A percentile compares a stretch with the other conserved stretches of the same genome.
Conservation (phyloP, 768 basidiomycete species). For the Serendipita sp. region DNA sequence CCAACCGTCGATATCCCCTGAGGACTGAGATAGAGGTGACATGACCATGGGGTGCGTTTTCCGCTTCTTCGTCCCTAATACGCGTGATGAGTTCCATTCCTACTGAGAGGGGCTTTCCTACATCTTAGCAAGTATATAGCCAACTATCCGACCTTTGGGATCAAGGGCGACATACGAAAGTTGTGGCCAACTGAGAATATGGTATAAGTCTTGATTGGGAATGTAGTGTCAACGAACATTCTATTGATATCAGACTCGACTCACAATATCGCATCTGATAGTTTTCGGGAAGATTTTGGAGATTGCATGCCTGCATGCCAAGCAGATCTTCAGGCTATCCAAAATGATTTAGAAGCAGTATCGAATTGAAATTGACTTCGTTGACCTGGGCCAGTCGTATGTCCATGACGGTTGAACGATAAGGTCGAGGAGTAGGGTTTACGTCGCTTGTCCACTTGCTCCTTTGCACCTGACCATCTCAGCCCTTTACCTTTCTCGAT, state of each 20-base stretch:
- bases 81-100: background rate
- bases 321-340: slow-evolving; percentile 67
- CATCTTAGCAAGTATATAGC: slow-evolving; percentile 96
- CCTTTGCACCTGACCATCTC: background rate
- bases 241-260: slow-evolving; percentile 13
- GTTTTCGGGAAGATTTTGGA: slow-evolving; percentile 87
- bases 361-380: background rate
- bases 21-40: slow-evolving; percentile 95
- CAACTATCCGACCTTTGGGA: slow-evolving; percentile 73
- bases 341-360: background rate
- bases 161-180: slow-evolving; percentile 89
- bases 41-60: slow-evolving; percentile 61
- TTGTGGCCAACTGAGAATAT: slow-evolving; percentile 82
- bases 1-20: slow-evolving; percentile 76
- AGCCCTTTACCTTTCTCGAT: background rate
- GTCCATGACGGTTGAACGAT: background rate
- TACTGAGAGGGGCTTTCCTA: slow-evolving; percentile 18
- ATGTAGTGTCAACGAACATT: background rate
- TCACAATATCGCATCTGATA: slow-evolving; percentile 68
- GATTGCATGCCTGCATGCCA: slow-evolving; percentile 88
- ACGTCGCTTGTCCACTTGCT: background rate
- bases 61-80: slow-evolving; percentile 36
- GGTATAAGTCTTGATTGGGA: slow-evolving; percentile 55
- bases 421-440: background rate
- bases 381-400: slow-evolving; percentile 4